Evolutionary conservation across 768 basidiomycete genomes (phyloP).

Genomic region (Hericium coralloides): DNA sequence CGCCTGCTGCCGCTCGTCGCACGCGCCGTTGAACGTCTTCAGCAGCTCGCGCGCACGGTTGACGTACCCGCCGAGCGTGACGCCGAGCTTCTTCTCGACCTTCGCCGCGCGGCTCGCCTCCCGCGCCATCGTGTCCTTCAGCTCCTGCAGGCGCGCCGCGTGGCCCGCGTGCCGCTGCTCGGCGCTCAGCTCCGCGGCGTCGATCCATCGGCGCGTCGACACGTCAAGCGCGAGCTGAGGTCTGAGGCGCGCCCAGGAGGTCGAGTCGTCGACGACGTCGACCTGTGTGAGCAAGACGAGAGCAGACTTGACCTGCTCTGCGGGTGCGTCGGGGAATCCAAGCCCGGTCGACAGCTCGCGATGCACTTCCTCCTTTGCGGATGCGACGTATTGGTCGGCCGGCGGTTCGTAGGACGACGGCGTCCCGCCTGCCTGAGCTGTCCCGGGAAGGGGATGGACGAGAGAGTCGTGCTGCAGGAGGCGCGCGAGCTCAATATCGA

Average conservation of each 20-base stretch:
- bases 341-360: slow-evolving; percentile 70
- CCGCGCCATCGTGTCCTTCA: slow-evolving; percentile 63
- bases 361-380: slow-evolving; percentile 66
- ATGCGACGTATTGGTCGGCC: slow-evolving; percentile 63
- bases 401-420: slow-evolving; percentile 65
- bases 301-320: slow-evolving; percentile 71
- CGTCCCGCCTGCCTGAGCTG: slow-evolving; percentile 63
- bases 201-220: slow-evolving; percentile 53
- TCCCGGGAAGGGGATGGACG: slow-evolving; percentile 82
- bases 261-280: slow-evolving; percentile 49
- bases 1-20: slow-evolving; percentile 58
- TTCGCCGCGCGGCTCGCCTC: slow-evolving; percentile 79
- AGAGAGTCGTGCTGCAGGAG: slow-evolving; percentile 86
- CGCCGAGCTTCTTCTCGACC: slow-evolving; percentile 82
- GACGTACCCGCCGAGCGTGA: slow-evolving; percentile 88
- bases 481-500: slow-evolving; percentile 70
- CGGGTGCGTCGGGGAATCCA: slow-evolving; percentile 78
- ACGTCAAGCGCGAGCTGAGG: slow-evolving; percentile 57
- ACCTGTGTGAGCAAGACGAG: slow-evolving; percentile 54
- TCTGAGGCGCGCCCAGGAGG: slow-evolving; percentile 68
- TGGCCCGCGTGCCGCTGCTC: slow-evolving; percentile 62
- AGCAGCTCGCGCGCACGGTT: slow-evolving; percentile 58
- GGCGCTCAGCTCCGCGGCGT: slow-evolving; percentile 44
- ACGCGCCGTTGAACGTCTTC: slow-evolving; percentile 55
- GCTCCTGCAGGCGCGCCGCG: slow-evolving; percentile 45